A percentile compares a stretch with the other conserved stretches of the same genome.
Conservation (phyloP, 169 alveolate genomes). For the Plasmodium coatneyi region DNA sequence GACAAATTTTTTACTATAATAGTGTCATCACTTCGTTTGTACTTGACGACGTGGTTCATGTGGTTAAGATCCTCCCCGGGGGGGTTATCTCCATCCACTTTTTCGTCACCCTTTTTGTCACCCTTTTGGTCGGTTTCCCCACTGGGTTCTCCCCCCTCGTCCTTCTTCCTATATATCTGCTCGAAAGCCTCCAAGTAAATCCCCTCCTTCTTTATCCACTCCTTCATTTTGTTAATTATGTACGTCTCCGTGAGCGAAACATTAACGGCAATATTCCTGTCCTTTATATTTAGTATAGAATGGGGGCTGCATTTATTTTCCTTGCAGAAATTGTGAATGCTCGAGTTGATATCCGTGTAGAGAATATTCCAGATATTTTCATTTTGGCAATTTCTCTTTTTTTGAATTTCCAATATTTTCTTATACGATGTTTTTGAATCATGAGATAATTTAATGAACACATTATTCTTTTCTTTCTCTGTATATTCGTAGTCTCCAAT, state of each 20-base stretch:
- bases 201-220: constrained; percentile 95
- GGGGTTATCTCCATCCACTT: background rate
- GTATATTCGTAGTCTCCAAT: background rate
- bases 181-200: constrained; percentile 90
- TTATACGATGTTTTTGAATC: constrained; percentile 85
- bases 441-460: constrained; percentile 80
- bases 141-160: constrained; percentile 51
- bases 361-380: constrained; percentile 95
- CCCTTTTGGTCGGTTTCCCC: constrained; percentile 5
- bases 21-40: constrained; percentile 76
- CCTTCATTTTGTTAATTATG: constrained; percentile 93
- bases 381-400: constrained; percentile 86
- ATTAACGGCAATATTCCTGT: constrained; percentile 90
- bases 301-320: constrained; percentile 87
- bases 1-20: constrained; percentile 84
- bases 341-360: constrained; percentile 95
- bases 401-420: constrained; percentile 86
- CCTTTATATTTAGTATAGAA: constrained; percentile 87
- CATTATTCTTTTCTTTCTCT: constrained; percentile 61
- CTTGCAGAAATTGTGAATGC: constrained; percentile 90
- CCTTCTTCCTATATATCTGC: constrained; percentile 72
- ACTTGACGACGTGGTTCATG: constrained; percentile 16
- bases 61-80: constrained; percentile 1
- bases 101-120: too few relatives aligned
- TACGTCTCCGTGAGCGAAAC: constrained; percentile 94